Conservation (phyloP, 768 basidiomycete species). For the Boletellus ananas region DNA sequence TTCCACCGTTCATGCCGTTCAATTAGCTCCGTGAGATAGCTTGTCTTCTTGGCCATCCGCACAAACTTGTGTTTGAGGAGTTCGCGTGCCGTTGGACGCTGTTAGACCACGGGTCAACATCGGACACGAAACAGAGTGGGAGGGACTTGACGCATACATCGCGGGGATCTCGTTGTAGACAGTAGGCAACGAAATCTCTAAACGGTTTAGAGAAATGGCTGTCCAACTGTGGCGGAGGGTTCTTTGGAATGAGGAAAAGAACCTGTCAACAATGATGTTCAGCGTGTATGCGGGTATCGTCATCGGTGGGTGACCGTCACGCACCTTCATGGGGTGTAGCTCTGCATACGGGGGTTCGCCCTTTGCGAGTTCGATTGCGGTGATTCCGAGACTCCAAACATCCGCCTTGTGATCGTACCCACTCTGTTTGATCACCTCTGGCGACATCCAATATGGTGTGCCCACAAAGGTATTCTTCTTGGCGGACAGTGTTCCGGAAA, state of each 20-base stretch:
- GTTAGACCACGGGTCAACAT: constrained; percentile 18
- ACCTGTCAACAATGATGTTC: constrained; percentile 48
- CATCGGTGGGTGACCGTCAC: constrained; percentile 10
- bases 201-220: constrained; percentile 90
- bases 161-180: constrained; percentile 90
- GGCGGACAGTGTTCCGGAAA: constrained; percentile 86
- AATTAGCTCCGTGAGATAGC: constrained; percentile 91
- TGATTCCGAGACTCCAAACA: constrained; percentile 98
- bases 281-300: neutral
- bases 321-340: constrained; percentile 97
- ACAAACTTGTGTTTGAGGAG: constrained; percentile 96
- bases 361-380: constrained; percentile 94
- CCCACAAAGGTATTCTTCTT: constrained; percentile 99
- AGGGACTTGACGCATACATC: constrained; percentile 51
- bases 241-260: constrained; percentile 97
- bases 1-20: constrained; percentile 94
- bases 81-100: constrained; percentile 95
- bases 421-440: constrained; percentile 99
- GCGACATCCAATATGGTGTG: constrained; percentile 99
- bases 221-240: constrained; percentile 88
- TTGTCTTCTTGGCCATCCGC: constrained; percentile 91
- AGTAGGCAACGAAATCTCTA: constrained; percentile 89
- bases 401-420: constrained; percentile 99
- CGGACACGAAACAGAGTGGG: neutral
- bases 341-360: constrained; percentile 99